Base-by-base conservation (phyloP, 129 eudicot species). In the Chrysanthemum lavandulifolium region DNA sequence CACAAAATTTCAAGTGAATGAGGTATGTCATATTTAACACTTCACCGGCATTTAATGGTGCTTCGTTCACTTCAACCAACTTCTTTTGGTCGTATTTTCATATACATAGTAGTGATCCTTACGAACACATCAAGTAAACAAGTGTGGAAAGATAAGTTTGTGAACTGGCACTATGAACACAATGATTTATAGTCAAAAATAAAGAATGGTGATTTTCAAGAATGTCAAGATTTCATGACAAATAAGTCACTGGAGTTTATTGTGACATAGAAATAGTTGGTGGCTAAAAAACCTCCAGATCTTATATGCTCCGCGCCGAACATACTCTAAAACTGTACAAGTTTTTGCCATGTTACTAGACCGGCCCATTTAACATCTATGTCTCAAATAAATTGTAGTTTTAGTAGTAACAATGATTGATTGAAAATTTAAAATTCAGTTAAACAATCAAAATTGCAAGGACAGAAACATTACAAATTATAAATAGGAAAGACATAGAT, bases 41-140 rank as follows among this genome's bases (percentile, higher is more conserved):
- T 13, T 15, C 69, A 60, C 65, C 55, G 70, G 50, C n/a, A 56
- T 58, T 29, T 68, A 58, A 76, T 31, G 61, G 51, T 60, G 55
- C 31, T 69, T 59, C 61, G 45, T 31, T 76, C 47, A 59, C 10
- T 76, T 69, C 56, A 71, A 76, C 75, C 55, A 60, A 76, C 75
- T 68, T 58, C 7, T 75, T 31, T 76, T 49, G 67, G 65, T 7
- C 18, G 14, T 66, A 45, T 50, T 25, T 67, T 33, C 2, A 57
- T 18, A 31, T 36, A 36, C 43, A 36, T 36, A 36, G 7, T 40
- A 6, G 78, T 63, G 19, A 73, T 29, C 19, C 43, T 49, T 61
- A 47, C 50, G 62, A 73, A 73, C 68, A 73, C 55, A 16, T 40
- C 45, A 7, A 40, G 45, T 40, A 64, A 73, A 10, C 23, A 64